Evolutionary conservation across 768 basidiomycete species (phyloP), one percentile per base, ranked within the genome.

Genomic region (Leccinum aurantiacum): DNA sequence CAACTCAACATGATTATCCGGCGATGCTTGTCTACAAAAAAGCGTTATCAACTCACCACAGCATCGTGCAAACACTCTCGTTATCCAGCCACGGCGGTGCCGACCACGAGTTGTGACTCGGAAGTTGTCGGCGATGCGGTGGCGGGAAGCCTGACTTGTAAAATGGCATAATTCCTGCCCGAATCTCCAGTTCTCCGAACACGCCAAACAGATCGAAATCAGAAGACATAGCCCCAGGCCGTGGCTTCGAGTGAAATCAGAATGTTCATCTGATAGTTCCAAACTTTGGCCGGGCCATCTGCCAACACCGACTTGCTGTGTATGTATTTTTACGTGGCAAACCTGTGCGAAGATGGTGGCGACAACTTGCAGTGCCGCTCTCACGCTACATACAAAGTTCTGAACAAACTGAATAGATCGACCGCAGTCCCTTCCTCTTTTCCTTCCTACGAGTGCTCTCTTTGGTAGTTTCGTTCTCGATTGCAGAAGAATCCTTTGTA

Each of bases 351-450:
- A 33, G 31, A 33, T 33, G 31, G 11, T 33, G 31, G 31, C 31
- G 31, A 6, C 35, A 35, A 14, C 35, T 35, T 14, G 35, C 14
- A 35, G 35, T 15, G 35, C 27, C 33, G 33, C 33, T 33, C 38
- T 38, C 38, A 38, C 38, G 38, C 17, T 38, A 38, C 38, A 38
- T 38, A 5, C 38, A 38, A 14, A 72, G 59, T n/a, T 71, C 69
- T 0, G 69, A 66, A 53, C 62, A 64, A 6, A 71, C 70, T 24
- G 71, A 72, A 59, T 71, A 71, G 49, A 71, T 71, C 0, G 69
- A 71, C 68, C 70, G 63, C 8, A 62, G n/a, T 17, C 68, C 68
- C 56, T 66, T 72, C 62, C 62, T 61, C 63, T 60, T 72, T 37
- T 60, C 62, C 57, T 61, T 72, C 52, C 44, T 66, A 22, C 62